Conservation (phyloP, 164 flowering plant species). For the Tetrastigma voinierianum region DNA sequence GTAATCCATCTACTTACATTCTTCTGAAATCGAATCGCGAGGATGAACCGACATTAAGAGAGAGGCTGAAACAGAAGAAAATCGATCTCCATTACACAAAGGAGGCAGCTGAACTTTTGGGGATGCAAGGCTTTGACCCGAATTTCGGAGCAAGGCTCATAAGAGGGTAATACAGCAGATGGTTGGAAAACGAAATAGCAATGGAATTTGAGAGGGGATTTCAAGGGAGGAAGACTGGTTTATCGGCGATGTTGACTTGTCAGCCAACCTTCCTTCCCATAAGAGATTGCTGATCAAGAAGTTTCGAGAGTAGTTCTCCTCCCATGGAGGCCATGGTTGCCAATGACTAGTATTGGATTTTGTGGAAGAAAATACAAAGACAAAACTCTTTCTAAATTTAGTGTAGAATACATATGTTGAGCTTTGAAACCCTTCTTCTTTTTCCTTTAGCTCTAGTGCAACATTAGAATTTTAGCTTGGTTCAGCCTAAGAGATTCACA, state of each 20-base stretch:
- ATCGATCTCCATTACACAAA: conserved; percentile 73
- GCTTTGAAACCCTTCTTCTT: too few species aligned
- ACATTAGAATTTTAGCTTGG: too few species aligned
- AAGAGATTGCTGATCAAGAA: conserved; percentile 57
- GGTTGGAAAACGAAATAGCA: conserved; percentile 88
- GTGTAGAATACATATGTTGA: too few species aligned
- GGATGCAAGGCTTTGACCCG: conserved; percentile 77
- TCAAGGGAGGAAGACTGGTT: conserved; percentile 71
- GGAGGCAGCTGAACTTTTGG: conserved; percentile 64
- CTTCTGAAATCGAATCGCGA: conserved; percentile 31
- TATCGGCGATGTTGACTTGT: conserved; percentile 45
- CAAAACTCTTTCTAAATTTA: too few species aligned
- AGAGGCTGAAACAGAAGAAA: conserved; percentile 83
- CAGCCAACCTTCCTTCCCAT: conserved; percentile 37
- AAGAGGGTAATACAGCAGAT: conserved; percentile 88
- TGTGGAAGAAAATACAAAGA: too few species aligned
- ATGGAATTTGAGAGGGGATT: conserved; percentile 67
- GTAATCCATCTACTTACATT: background rate
- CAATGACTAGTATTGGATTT: conserved; percentile 32
- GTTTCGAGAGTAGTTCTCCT: conserved; percentile 32
- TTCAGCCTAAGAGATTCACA: too few species aligned
- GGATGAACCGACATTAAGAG: conserved; percentile 71
- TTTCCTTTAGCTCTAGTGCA: too few species aligned
- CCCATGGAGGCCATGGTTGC: conserved; percentile 47
- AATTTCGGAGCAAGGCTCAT: conserved; percentile 94